A percentile compares a stretch with the other conserved stretches of the same genome.
phyloP scores from a whole-genome alignment of 2,329 filamentous ascomycete species.

The Xylariales sp. region DNA sequence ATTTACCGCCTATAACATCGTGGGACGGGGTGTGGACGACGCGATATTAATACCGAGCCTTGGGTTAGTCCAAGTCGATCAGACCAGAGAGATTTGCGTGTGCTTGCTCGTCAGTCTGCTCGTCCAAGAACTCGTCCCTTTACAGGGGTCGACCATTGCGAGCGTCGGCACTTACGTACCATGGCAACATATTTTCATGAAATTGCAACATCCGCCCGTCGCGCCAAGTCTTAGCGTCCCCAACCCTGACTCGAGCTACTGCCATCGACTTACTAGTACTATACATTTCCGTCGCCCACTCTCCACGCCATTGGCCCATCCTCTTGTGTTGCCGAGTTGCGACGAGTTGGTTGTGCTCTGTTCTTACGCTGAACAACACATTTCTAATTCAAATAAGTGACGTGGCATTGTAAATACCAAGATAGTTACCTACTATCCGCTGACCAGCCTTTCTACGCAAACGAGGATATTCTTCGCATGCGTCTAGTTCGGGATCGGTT shows the following conservation, averaged over 20 bases:
- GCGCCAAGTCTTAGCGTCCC: slow-evolving; percentile 15
- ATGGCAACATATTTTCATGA: slow-evolving; percentile 26
- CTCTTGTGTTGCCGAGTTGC: not conserved
- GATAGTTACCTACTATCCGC: not conserved
- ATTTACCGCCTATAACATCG: not conserved
- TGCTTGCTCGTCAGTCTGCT: no score
- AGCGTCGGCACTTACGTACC: not conserved
- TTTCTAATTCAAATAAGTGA: no score
- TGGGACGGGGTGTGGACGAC: no score
- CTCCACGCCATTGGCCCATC: not conserved
- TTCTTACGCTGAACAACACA: no score
- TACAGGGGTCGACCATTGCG: slow-evolving; percentile 4
- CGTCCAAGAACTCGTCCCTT: not conserved
- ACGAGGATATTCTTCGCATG: not conserved
- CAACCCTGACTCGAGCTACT: slow-evolving; percentile 1
- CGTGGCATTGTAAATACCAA: no score
- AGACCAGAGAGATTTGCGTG: no score
- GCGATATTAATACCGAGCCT: no score
- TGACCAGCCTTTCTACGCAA: not conserved
- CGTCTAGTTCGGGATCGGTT: slow-evolving; percentile 7
- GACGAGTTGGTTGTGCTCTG: not conserved
- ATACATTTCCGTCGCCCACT: not conserved
- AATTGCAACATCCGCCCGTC: slow-evolving; percentile 25
- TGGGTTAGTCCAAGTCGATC: no score
- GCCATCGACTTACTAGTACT: no score